Conservation (phyloP, 768 basidiomycete genomes). For the Kwoniella bestiolae region DNA sequence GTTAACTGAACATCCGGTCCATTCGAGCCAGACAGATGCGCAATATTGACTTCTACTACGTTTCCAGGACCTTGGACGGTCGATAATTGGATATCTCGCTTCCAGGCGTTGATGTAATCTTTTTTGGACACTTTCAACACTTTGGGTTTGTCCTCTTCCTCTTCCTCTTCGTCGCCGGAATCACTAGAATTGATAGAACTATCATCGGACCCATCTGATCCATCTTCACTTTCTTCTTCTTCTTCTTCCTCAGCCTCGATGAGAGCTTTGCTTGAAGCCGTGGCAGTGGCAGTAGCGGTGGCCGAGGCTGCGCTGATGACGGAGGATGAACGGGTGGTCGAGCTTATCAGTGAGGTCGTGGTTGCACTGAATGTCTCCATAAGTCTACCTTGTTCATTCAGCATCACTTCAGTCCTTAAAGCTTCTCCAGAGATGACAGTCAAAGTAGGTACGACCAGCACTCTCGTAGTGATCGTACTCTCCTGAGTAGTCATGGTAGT, state of each 20-base stretch:
- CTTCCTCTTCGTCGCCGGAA: constrained; percentile 2
- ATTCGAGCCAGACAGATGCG: not conserved
- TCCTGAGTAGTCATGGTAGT: constrained; percentile 1
- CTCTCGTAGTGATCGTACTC: not conserved
- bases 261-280: not conserved
- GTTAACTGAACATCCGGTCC: not conserved
- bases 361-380: not conserved
- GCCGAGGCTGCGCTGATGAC: not conserved
- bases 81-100: not conserved
- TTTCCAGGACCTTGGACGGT: not conserved
- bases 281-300: not conserved
- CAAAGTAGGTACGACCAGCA: constrained; percentile 4
- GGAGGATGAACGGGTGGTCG: not conserved
- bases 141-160: constrained; percentile 5
- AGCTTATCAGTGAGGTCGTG: not conserved
- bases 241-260: not conserved
- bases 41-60: constrained; percentile 6
- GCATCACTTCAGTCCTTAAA: constrained; percentile 1
- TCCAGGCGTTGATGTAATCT: constrained; percentile 5
- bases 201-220: not conserved
- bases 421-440: constrained; percentile 8
- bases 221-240: constrained; percentile 10
- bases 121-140: not conserved
- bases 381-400: constrained; percentile 9
- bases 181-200: not conserved